Base-by-base conservation (phyloP, 2,329 filamentous ascomycete species). In the Furcasterigmium furcatum region DNA sequence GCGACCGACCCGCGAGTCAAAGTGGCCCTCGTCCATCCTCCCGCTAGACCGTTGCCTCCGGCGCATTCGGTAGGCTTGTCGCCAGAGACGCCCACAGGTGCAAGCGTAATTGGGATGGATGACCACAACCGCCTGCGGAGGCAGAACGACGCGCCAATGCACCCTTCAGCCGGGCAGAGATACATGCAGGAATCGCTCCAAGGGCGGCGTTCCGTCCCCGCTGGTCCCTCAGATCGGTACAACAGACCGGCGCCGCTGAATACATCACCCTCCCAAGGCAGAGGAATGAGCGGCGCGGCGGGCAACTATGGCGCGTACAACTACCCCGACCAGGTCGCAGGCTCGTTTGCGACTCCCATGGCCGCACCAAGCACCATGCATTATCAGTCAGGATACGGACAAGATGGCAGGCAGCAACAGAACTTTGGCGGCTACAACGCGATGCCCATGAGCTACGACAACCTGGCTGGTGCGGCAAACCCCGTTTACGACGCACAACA, bases 401-500 rank as follows among this genome's bases (percentile, higher is more conserved):
- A 83, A 54, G 81, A 84, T 50, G 74, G 77, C 54, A 74, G 79
- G 51, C 76, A 77, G 52, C 75, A 35, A 51, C 76, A 76, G 56
- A 65, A 64, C 54, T 84, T 81, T 58, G 66, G 70, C 59, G 72
- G 71, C 64, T 87, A 79, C 73, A 83, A 73, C 58, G 67, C 83
- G 44, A 71, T 80, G 45, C 80, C 80, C 52, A 82, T 92, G 72
- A 85, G 94, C 78, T 95, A 95, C 73, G 50, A 52, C 29, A 51
- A 48, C 25, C 34, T 52, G 24, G 39, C 48, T 32, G 50, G 50
- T 24, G 46, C 48, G 18, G 47, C 45, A 22, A 73, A 72, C 69
- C 65, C 80, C 71, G 74, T 85, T 68, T 95, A 95, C 71, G 87
- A 92, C 66, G 72, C 82, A 61, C 81, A 84, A 63, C 79, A 84